Evolutionary conservation across 2,329 filamentous ascomycete species (phyloP), one percentile per base, ranked within the genome.

Genomic region (Penicillium sp.): DNA sequence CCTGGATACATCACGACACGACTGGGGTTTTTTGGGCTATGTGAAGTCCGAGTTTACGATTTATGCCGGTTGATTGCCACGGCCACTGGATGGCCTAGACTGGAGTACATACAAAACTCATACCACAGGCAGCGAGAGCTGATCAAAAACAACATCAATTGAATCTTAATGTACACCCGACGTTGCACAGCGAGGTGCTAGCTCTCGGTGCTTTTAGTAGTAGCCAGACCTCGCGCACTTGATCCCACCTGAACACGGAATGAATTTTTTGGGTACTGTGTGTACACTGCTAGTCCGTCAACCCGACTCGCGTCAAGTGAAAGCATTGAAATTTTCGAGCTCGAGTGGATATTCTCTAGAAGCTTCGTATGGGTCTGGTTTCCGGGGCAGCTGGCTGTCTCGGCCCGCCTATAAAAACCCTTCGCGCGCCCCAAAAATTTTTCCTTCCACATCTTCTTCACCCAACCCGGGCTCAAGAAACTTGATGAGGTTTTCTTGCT

Each of bases 341-440:
- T 46, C 10, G 11, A 41, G 43, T 48, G 39, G 18, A 39, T 33
- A 29, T 37, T 44, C 46, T 51, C 59, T 59, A 58, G 56, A 60
- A 58, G 41, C 41, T 62, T 59, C 52, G 50, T 53, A 47, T 44
- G n/a, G n/a, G n/a, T n/a, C n/a, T 40, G 51, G 57, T 61, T 62
- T 55, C 57, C 58, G 41, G 45, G 57, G 59, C 57, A 62, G 59
- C 59, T 27, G 10, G n/a, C n/a, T n/a, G n/a, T n/a, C n/a, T n/a
- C n/a, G n/a, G 25, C 5, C 25, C 25, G 47, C 55, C 51, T 63
- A 60, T 62, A 62, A 64, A 61, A 57, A 32, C 44, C 45, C 40
- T 15, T 34, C 37, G 45, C 41, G 34, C 50, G 37, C 48, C 41
- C 45, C 41, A 31, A 57, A 59, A 50, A 39, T 52, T 57, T 62